Evolutionary conservation across 169 alveolate species (phyloP), one percentile per base, ranked within the genome.

Genomic region (Cryptosporidium canis): DNA sequence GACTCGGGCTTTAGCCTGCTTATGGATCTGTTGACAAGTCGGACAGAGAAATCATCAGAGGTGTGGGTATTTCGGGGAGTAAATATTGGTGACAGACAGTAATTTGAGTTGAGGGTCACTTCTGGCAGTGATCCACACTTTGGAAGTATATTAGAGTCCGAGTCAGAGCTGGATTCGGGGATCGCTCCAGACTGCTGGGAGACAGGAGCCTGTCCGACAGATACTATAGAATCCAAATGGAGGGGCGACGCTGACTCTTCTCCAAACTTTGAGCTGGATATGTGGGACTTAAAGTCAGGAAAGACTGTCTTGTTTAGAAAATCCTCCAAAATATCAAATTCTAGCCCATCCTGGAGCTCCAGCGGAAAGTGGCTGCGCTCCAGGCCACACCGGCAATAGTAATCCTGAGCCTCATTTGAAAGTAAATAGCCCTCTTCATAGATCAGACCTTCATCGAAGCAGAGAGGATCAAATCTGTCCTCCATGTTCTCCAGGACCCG

Each of bases 21-120:
- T 61, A 61, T 6, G 9, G 68, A 61, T 35, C 68, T 61, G 31
- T 61, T 61, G 24, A 61, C 68, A 61, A 61, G 47, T 16, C 68
- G 41, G 12, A n/a, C 24, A 11, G 11, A 61, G 31, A 44, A 61
- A 18, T 61, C 68, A 29, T 61, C 45, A 61, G 45, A 35, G 9
- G n/a, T 27, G n/a, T 61, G 31, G 14, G 21, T 12, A 3, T 61
- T 61, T 61, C 27, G 6, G 27, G 68, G 47, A 61, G 68, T 61
- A 8, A n/a, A 61, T 18, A 2, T 31, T 29, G 0, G 43, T 29
- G 68, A 31, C 14, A 27, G 31, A 31, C 29, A 61, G 45, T 29
- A n/a, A 7, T 3, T 18, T 51, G 1, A 21, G 11, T 33, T 51
- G 1, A 4, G 3, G 8, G 8, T 47, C 31, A 9, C 31, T 47